Evolutionary conservation across 1,139 yeast genomes (phyloP).

Genomic region (Hansenula lynferdii): DNA sequence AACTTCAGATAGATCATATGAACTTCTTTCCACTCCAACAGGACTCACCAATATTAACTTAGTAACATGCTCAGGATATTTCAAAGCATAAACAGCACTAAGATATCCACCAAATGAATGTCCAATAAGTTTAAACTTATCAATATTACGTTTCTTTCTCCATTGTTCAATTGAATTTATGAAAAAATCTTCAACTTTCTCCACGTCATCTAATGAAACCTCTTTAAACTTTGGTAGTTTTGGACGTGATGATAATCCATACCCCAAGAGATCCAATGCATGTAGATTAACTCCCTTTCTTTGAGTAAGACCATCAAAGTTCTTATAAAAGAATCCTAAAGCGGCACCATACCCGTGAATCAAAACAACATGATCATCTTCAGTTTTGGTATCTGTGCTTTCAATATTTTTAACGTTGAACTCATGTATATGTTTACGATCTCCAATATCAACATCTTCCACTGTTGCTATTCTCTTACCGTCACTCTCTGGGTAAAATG

Average conservation of each 20-base stretch:
- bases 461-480: slow-evolving; percentile 44
- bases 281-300: slow-evolving; percentile 48
- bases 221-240: slow-evolving; percentile 33
- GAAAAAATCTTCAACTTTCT: slow-evolving; percentile 58
- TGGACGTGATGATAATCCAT: slow-evolving; percentile 57
- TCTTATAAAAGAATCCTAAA: slow-evolving; percentile 78
- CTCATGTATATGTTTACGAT: slow-evolving; percentile 52
- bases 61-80: slow-evolving; percentile 63
- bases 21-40: slow-evolving; percentile 80
- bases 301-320: slow-evolving; percentile 52
- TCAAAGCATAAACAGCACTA: slow-evolving; percentile 71
- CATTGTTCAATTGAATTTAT: slow-evolving; percentile 82
- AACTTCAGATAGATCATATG: slow-evolving; percentile 37
- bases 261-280: slow-evolving; percentile 81
- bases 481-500: slow-evolving; percentile 55
- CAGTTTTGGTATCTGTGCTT: slow-evolving; percentile 1
- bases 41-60: slow-evolving; percentile 80
- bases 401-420: slow-evolving; percentile 31
- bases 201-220: slow-evolving; percentile 32
- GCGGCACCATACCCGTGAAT: slow-evolving; percentile 96
- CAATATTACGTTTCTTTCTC: slow-evolving; percentile 56
- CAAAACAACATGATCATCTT: slow-evolving; percentile 44
- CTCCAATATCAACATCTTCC: slow-evolving; percentile 44
- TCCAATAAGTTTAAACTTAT: slow-evolving; percentile 71
- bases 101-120: slow-evolving; percentile 95